Conservation (phyloP, 805 yeast genomes). For the Saccharomycopsis schoenii region DNA sequence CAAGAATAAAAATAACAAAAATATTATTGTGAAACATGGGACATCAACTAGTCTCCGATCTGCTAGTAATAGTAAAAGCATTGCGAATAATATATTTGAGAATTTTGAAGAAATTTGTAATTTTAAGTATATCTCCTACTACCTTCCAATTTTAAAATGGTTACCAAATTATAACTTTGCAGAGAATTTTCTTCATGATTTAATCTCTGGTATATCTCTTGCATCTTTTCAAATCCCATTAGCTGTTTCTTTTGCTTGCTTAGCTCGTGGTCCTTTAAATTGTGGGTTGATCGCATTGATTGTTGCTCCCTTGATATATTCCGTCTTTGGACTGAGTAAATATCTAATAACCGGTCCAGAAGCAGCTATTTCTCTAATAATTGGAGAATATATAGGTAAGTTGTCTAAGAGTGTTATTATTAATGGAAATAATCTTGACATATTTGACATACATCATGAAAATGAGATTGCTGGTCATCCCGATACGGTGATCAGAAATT, state of each 20-base stretch:
- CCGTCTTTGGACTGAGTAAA: constrained; percentile 76
- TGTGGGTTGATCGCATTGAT: constrained; percentile 71
- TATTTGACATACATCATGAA: constrained; percentile 26
- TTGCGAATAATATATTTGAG: not conserved
- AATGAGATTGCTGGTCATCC: constrained; percentile 28
- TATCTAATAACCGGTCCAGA: constrained; percentile 87
- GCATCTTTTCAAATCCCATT: constrained; percentile 91
- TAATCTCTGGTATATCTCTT: constrained; percentile 74
- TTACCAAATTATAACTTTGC: constrained; percentile 36
- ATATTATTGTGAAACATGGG: not conserved
- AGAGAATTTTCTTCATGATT: constrained; percentile 41
- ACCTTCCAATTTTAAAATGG: constrained; percentile 64
- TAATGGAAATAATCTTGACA: not conserved
- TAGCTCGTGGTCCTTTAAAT: constrained; percentile 74
- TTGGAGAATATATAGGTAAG: constrained; percentile 65
- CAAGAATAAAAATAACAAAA: not conserved
- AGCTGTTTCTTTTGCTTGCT: constrained; percentile 43
- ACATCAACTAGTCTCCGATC: constrained; percentile 2
- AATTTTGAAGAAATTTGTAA: not conserved
- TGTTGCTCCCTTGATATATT: constrained; percentile 65
- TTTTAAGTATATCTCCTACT: constrained; percentile 33
- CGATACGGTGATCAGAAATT: constrained; percentile 54
- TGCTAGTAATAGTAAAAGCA: constrained; percentile 1
- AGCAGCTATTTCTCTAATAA: constrained; percentile 74
- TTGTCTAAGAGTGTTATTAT: constrained; percentile 21